phyloP scores from a whole-genome alignment of 768 basidiomycete genomes.

The Podaxis mareebaensis region DNA sequence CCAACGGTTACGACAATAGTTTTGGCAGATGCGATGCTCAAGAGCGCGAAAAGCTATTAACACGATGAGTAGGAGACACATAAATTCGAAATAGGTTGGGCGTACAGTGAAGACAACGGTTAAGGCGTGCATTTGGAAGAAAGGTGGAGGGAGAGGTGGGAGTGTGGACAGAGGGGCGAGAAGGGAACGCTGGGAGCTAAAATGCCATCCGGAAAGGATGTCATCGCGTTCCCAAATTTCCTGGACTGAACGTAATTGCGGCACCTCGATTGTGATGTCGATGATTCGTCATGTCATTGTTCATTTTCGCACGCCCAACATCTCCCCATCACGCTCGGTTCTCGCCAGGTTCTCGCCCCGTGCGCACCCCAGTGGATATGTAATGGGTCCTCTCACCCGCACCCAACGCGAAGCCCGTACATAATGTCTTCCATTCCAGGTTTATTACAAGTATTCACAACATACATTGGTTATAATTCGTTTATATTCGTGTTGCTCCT shows the following conservation, averaged over 20 bases:
- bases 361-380: not conserved
- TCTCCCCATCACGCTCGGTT: not conserved
- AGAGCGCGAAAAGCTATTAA: constrained; percentile 18
- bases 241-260: not conserved
- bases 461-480: not conserved
- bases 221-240: not conserved
- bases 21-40: constrained; percentile 32
- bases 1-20: constrained; percentile 47
- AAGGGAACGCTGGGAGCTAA: not conserved
- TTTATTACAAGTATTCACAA: not conserved
- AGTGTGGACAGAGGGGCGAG: constrained; percentile 12
- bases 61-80: not conserved
- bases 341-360: no score
- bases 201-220: not conserved
- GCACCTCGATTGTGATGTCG: not conserved
- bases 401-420: not conserved
- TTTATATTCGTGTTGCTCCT: not conserved
- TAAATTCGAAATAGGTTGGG: constrained; percentile 2
- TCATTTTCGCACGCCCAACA: not conserved
- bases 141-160: constrained; percentile 7
- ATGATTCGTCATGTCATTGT: not conserved
- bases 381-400: not conserved
- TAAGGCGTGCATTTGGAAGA: constrained; percentile 17
- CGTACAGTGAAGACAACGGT: constrained; percentile 16
- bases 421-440: not conserved